Evolutionary conservation across 2,329 filamentous ascomycete genomes (phyloP).

Genomic region (Diaporthe velutina): DNA sequence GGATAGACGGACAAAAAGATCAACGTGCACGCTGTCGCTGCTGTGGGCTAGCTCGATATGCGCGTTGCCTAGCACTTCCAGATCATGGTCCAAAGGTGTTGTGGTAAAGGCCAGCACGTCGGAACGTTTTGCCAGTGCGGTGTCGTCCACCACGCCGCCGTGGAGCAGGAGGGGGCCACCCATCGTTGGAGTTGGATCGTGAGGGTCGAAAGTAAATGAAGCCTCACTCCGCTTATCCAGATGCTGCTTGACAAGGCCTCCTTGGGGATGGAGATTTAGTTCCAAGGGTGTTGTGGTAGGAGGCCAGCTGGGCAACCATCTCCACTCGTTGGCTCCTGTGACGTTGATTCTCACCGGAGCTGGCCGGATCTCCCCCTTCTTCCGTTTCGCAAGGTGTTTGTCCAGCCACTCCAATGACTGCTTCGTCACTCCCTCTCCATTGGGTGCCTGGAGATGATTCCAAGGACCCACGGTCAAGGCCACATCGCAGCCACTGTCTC

Average conservation of each 20-base stretch:
- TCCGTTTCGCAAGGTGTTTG: slow-evolving; percentile 30
- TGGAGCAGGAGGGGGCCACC: slow-evolving; percentile 39
- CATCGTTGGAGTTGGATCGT: slow-evolving; percentile 44
- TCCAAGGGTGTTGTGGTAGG: slow-evolving; percentile 28
- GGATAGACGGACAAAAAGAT: slow-evolving; percentile 44
- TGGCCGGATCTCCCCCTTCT: background rate
- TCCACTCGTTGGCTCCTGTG: slow-evolving; percentile 36
- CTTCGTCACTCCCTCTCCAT: slow-evolving; percentile 6
- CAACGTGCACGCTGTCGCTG: slow-evolving; percentile 43
- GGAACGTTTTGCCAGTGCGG: slow-evolving; percentile 37
- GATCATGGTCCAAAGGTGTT: slow-evolving; percentile 38
- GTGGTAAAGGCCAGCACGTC: slow-evolving; percentile 45
- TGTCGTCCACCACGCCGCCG: slow-evolving; percentile 42
- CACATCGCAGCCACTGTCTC: slow-evolving; percentile 19
- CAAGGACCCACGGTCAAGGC: slow-evolving; percentile 36
- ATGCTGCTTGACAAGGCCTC: background rate
- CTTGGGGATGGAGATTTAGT: slow-evolving; percentile 28
- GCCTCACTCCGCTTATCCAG: background rate
- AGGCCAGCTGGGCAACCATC: slow-evolving; percentile 38
- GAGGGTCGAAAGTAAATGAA: slow-evolving; percentile 44
- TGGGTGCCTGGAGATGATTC: slow-evolving; percentile 24
- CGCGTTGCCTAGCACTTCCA: slow-evolving; percentile 43
- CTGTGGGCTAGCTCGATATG: slow-evolving; percentile 43
- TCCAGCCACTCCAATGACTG: slow-evolving; percentile 33
- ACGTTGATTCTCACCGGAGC: slow-evolving; percentile 27